Conservation (phyloP, 352 stramenopile species). For the Phytopythium helicoides region DNA sequence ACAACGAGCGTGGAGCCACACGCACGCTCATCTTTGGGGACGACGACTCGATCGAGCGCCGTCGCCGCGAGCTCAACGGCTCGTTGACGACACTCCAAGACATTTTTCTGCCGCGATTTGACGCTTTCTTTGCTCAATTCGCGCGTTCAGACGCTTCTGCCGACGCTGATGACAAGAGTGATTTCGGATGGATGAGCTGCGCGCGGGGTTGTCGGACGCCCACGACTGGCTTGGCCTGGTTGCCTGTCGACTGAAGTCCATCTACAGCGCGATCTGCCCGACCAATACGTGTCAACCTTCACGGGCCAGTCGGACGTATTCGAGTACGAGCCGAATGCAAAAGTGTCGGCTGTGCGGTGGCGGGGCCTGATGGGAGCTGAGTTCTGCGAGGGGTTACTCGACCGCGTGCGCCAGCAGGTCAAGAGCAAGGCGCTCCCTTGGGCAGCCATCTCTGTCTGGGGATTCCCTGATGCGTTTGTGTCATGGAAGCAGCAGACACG, state of each 20-base stretch:
- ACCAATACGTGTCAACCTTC: constrained; percentile 84
- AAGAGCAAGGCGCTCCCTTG: constrained; percentile 50
- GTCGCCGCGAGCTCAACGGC: constrained; percentile 61
- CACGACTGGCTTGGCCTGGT: constrained; percentile 83
- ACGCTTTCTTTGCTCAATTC: constrained; percentile 34
- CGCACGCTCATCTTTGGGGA: constrained; percentile 75
- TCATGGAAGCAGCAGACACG: constrained; percentile 57
- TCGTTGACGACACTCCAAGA: constrained; percentile 34
- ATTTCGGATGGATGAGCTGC: constrained; percentile 16
- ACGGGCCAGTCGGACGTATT: constrained; percentile 38
- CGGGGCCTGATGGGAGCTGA: constrained; percentile 59
- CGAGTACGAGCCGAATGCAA: constrained; percentile 22
- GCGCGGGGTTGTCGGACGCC: constrained; percentile 38
- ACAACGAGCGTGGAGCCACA: constrained; percentile 53
- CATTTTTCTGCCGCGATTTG: constrained; percentile 53
- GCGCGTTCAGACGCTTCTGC: neutral
- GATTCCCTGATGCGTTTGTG: constrained; percentile 67
- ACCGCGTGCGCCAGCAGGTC: constrained; percentile 48
- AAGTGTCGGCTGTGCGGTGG: constrained; percentile 66
- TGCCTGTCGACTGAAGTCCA: constrained; percentile 48
- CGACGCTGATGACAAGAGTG: constrained; percentile 5
- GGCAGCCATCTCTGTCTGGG: constrained; percentile 77
- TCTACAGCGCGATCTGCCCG: constrained; percentile 49
- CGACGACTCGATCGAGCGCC: constrained; percentile 56
- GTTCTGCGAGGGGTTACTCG: constrained; percentile 53